Evolutionary conservation across 2,329 filamentous ascomycete species (phyloP), one percentile per base, ranked within the genome.

Genomic region (Emergomyces pasteurianus): DNA sequence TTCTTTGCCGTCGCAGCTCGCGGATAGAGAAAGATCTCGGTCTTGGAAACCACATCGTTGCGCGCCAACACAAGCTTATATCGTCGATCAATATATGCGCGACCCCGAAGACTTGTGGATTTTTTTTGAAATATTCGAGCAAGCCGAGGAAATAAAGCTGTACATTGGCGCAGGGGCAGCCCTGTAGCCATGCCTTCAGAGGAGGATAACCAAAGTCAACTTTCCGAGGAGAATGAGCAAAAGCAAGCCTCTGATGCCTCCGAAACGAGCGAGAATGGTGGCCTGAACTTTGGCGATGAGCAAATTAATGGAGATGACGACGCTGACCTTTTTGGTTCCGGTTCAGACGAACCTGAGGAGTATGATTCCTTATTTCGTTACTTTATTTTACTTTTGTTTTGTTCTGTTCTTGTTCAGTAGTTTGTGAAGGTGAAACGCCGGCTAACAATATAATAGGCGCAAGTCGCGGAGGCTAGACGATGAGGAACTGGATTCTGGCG

Each of bases 401-500:
- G n/a, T n/a, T n/a, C n/a, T n/a, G n/a, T n/a, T n/a, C n/a, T 42
- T 46, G 36, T 53, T 49, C 40, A 14, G 34, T 43, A 43, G 23
- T 21, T n/a, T 23, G 28, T 49, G 26, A 18, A 34, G 42, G 28
- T n/a, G 53, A 40, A 31, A 31, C n/a, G 16, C 18, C 61, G 26
- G 47, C 21, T 60, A 52, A 60, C 66, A 23, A 34, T 43, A 34
- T 34, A 23, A 18, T 55, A 76, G 74, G 58, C 68, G 61, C 61
- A 66, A 66, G 36, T 67, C 73, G 61, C 79, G 81, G 62, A 78
- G 75, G 63, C 75, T 86, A 14, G 82, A 86, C 61, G 83, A 86
- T 67, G 79, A 81, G 63, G 82, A 85, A 59, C 78, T 86, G 46
- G 84, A 86, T 68, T 86, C 83, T 12, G 83, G 82, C 50, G 84